phyloP scores from a whole-genome alignment of 257 asterid species.

The Nicotiana paniculata region DNA sequence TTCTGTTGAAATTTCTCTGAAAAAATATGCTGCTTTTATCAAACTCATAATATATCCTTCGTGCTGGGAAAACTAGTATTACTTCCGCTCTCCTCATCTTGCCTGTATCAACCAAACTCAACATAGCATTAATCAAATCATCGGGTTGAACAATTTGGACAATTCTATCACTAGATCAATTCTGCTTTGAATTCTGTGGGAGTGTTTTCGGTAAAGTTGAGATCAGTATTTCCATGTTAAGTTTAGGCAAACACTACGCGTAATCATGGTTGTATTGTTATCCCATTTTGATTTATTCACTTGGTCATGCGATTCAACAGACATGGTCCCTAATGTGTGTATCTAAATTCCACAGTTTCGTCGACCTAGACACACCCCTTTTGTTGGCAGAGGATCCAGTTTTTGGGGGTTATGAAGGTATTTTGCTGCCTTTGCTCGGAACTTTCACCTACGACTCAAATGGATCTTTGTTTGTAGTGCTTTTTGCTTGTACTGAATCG shows the following conservation, averaged over 20 bases:
- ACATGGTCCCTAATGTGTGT: neutral
- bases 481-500: neutral
- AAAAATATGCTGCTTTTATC: neutral
- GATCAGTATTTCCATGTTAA: neutral
- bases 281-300: neutral
- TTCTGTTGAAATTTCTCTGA: conserved; percentile 4
- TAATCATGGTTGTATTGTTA: neutral
- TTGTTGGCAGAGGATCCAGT: conserved; percentile 92
- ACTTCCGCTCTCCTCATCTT: neutral
- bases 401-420: conserved; percentile 81
- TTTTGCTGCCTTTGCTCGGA: neutral
- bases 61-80: neutral
- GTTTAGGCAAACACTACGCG: neutral
- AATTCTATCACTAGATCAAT: neutral
- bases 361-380: conserved; percentile 86
- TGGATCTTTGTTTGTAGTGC: neutral
- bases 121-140: neutral
- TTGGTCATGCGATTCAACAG: neutral
- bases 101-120: neutral
- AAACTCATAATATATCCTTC: neutral
- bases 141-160: neutral
- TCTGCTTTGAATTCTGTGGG: neutral
- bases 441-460: neutral
- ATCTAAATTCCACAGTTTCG: conserved; percentile 39
- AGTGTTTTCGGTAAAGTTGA: neutral